Percentiles rank a stretch among this genome's conserved stretches.
Evolutionary conservation across 1,284 basidiomycete genomes (phyloP).

Genomic region (Limonomyces culmigenus): DNA sequence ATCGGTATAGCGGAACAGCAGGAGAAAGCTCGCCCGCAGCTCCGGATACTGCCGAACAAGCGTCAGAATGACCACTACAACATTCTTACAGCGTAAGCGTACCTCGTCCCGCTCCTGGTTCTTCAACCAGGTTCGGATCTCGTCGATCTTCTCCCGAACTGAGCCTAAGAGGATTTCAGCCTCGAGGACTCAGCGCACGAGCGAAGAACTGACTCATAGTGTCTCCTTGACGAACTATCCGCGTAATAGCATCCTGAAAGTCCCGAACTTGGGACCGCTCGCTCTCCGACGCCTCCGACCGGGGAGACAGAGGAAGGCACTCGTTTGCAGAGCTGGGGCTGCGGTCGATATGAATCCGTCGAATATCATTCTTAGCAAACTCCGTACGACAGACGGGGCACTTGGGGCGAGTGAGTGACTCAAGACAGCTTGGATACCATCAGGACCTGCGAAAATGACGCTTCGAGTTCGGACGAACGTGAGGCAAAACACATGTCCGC

Average conservation of each 20-base stretch:
- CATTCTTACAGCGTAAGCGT: not conserved
- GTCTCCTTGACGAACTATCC: constrained; percentile 1
- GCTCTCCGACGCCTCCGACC: not conserved
- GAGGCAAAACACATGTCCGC: constrained; percentile 26
- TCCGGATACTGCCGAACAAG: constrained; percentile 1
- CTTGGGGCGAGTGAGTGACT: constrained; percentile 1
- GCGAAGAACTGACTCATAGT: not conserved
- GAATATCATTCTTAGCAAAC: not conserved
- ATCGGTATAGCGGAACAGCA: constrained; percentile 1
- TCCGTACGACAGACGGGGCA: constrained; percentile 2
- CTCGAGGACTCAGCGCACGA: not conserved
- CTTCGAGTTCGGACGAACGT: not conserved
- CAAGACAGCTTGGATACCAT: constrained; percentile 1
- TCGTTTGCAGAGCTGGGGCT: not conserved
- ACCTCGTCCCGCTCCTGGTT: constrained; percentile 1
- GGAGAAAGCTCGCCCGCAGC: constrained; percentile 1
- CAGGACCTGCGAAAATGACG: not conserved
- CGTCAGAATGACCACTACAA: too few species aligned
- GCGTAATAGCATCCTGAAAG: not conserved
- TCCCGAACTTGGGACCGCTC: not conserved
- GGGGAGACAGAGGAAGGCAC: not conserved
- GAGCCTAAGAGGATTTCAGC: not conserved
- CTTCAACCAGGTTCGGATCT: constrained; percentile 2
- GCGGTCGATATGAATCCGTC: constrained; percentile 1
- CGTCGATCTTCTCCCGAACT: constrained; percentile 1